phyloP scores from a whole-genome alignment of 139 green algal species.

The Auxenochlorella protothecoides region DNA sequence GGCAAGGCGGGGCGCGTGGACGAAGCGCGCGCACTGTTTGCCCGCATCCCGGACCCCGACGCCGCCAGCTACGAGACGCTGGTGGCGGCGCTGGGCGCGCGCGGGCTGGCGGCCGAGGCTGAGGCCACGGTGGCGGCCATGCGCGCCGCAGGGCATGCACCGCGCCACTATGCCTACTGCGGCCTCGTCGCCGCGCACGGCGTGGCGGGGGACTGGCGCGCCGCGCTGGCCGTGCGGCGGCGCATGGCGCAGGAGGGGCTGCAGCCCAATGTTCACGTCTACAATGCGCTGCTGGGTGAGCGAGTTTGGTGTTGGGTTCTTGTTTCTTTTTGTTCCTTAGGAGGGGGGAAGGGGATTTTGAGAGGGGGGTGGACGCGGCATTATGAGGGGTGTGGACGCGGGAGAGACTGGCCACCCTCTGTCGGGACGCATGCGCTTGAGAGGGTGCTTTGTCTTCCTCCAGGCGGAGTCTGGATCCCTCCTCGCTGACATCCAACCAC shows the following conservation, averaged over 20 bases:
- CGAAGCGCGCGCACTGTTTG: slow-evolving; percentile 54
- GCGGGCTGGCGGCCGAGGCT: slow-evolving; percentile 35
- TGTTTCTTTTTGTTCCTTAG: too few relatives aligned
- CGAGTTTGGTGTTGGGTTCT: too few relatives aligned
- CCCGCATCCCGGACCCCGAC: slow-evolving; percentile 37
- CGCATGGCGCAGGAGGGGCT: slow-evolving; percentile 28
- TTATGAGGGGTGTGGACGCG: too few relatives aligned
- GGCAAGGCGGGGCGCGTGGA: slow-evolving; percentile 55
- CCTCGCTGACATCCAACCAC: too few relatives aligned
- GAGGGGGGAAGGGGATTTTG: too few relatives aligned
- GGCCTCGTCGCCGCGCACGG: slow-evolving; percentile 62
- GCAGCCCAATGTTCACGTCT: slow-evolving; percentile 56
- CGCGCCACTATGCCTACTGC: slow-evolving; percentile 69
- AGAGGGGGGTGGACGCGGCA: too few relatives aligned
- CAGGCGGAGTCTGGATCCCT: too few relatives aligned
- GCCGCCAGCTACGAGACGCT: slow-evolving; percentile 54
- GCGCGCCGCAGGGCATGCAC: slow-evolving; percentile 13
- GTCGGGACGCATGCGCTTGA: too few relatives aligned
- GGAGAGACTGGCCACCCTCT: too few relatives aligned
- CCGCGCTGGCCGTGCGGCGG: slow-evolving; percentile 35
- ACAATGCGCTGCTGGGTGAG: slow-evolving; percentile 67
- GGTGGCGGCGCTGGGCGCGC: slow-evolving; percentile 63
- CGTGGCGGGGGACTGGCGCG: slow-evolving; percentile 44
- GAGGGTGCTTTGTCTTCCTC: too few relatives aligned
- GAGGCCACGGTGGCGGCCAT: slow-evolving; percentile 41